Percentiles rank a stretch among this genome's conserved stretches.
Evolutionary conservation across 2,329 filamentous ascomycete genomes (phyloP).

Genomic region (Colletotrichum theobromicola): DNA sequence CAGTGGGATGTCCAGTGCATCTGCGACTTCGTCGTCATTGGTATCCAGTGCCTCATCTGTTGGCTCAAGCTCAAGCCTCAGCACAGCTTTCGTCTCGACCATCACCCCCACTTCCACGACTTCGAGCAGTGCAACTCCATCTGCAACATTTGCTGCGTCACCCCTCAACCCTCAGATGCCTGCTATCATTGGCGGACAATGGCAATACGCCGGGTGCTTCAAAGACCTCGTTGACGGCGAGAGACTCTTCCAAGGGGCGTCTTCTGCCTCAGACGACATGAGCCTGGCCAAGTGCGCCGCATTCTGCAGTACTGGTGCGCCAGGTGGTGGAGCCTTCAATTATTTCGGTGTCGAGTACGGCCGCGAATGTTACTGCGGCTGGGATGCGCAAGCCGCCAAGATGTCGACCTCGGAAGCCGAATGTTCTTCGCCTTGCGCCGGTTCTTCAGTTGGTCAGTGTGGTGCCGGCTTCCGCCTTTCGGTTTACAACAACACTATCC

Average conservation of each 20-base stretch:
- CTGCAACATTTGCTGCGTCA: slow-evolving; percentile 4
- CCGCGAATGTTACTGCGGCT: slow-evolving; percentile 27
- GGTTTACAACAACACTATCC: slow-evolving; percentile 25
- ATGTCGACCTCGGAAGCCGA: slow-evolving; percentile 23
- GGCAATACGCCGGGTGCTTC: slow-evolving; percentile 29
- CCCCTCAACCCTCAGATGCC: slow-evolving; percentile 22
- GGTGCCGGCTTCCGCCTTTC: slow-evolving; percentile 25
- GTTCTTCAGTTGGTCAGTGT: slow-evolving; percentile 12
- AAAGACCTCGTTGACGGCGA: slow-evolving; percentile 24
- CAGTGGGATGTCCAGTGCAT: not conserved
- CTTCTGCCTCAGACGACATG: slow-evolving; percentile 23
- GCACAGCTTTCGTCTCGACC: not conserved
- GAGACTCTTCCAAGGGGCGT: slow-evolving; percentile 17
- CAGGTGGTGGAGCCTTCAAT: slow-evolving; percentile 25
- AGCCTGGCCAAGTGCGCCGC: slow-evolving; percentile 27
- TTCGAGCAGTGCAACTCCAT: not conserved
- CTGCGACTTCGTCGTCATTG: not conserved
- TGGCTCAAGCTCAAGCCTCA: slow-evolving; percentile 11
- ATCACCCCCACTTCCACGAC: slow-evolving; percentile 5
- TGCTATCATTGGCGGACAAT: slow-evolving; percentile 15
- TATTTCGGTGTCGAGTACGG: slow-evolving; percentile 29
- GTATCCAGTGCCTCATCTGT: not conserved
- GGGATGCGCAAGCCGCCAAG: slow-evolving; percentile 17
- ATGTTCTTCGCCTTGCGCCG: slow-evolving; percentile 22
- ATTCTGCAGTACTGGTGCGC: slow-evolving; percentile 24